Evolutionary conservation across 768 basidiomycete species (phyloP).

Genomic region (Rubroboletus pulcherrimus): DNA sequence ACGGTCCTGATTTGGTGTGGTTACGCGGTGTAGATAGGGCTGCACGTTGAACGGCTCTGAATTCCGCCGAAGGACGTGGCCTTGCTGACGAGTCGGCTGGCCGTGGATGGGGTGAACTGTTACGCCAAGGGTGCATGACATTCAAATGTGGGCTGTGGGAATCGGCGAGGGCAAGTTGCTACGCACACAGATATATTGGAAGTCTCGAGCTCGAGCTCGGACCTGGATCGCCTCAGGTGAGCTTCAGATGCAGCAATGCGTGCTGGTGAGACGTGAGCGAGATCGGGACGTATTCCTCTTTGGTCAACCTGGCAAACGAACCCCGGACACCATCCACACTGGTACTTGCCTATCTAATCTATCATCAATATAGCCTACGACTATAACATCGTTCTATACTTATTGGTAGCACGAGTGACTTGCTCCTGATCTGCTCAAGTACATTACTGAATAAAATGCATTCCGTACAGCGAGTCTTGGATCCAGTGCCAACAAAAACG

Average conservation of each 20-base stretch:
- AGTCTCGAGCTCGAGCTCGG: slow-evolving; percentile 2
- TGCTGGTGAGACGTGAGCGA: slow-evolving; percentile 5
- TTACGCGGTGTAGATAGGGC: not conserved
- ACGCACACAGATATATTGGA: slow-evolving; percentile 12
- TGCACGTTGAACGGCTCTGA: not conserved
- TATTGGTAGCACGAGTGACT: too few species aligned
- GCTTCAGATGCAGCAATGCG: slow-evolving; percentile 13
- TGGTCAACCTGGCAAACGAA: slow-evolving; percentile 7
- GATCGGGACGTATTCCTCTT: not conserved
- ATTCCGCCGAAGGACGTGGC: slow-evolving; percentile 11
- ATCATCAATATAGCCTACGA: not conserved
- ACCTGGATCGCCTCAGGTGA: slow-evolving; percentile 19
- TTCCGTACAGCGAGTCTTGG: not conserved
- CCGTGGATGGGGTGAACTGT: not conserved
- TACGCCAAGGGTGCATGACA: slow-evolving; percentile 1
- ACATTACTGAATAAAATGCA: not conserved
- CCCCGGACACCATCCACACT: slow-evolving; percentile 19
- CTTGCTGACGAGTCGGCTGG: slow-evolving; percentile 9
- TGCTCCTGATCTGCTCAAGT: not conserved
- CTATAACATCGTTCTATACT: not conserved
- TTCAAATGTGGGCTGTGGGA: slow-evolving; percentile 6
- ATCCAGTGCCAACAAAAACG: slow-evolving; percentile 1
- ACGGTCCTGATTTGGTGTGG: not conserved
- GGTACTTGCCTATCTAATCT: not conserved
- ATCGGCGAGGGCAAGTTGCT: not conserved